Percentiles rank a stretch among this genome's conserved stretches.
Evolutionary conservation across 1,139 yeast species (phyloP).

Genomic region (Geotrichum armillariae): DNA sequence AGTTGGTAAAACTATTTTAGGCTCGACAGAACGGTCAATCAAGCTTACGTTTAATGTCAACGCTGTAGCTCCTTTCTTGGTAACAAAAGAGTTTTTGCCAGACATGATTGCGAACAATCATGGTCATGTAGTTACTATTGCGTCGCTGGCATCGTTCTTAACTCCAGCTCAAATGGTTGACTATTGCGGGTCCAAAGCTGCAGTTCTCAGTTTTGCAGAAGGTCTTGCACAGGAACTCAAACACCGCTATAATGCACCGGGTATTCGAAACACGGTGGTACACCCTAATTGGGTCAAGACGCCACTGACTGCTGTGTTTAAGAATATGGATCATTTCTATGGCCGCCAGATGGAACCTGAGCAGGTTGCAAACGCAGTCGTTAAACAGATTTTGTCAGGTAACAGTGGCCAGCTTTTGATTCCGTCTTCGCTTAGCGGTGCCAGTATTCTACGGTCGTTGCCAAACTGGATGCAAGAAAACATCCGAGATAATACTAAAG

Average conservation of each 20-base stretch:
- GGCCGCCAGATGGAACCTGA: slow-evolving; percentile 23
- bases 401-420: slow-evolving; percentile 23
- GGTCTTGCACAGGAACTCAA: slow-evolving; percentile 62
- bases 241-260: slow-evolving; percentile 32
- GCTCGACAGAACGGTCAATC: slow-evolving; percentile 53
- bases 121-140: slow-evolving; percentile 71
- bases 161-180: slow-evolving; percentile 67
- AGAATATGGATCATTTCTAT: slow-evolving; percentile 19
- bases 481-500: slow-evolving; percentile 15
- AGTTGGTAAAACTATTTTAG: slow-evolving; percentile 54
- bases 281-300: slow-evolving; percentile 27
- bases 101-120: slow-evolving; percentile 53
- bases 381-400: slow-evolving; percentile 20
- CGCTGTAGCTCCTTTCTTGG: slow-evolving; percentile 60
- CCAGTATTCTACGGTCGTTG: slow-evolving; percentile 16
- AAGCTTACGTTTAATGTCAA: slow-evolving; percentile 59
- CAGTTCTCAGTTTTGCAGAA: slow-evolving; percentile 69
- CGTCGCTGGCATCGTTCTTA: slow-evolving; percentile 70
- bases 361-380: slow-evolving; percentile 21
- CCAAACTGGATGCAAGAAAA: slow-evolving; percentile 26
- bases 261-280: slow-evolving; percentile 23
- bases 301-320: slow-evolving; percentile 22
- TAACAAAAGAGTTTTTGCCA: slow-evolving; percentile 65
- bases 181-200: slow-evolving; percentile 77
- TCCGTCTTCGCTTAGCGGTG: slow-evolving; percentile 18